phyloP scores from a whole-genome alignment of 345 rosid genomes.

The Trapa bicornis region DNA sequence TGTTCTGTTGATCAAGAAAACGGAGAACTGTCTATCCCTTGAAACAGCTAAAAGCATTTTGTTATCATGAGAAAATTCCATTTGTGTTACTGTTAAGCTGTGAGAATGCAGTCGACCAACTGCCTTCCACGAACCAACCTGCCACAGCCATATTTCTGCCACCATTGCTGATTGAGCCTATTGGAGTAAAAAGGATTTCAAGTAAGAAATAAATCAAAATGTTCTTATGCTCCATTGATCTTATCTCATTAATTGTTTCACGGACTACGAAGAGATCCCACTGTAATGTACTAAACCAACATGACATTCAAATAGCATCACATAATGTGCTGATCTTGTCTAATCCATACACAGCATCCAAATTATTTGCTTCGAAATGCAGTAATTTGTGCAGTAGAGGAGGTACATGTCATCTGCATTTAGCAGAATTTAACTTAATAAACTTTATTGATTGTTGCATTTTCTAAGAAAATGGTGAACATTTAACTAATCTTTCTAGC shows the following conservation, averaged over 20 bases:
- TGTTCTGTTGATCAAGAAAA: conserved; percentile 53
- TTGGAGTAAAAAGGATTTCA: conserved; percentile 4
- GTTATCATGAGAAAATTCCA: conserved; percentile 73
- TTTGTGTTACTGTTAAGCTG: conserved; percentile 85
- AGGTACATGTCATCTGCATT: background rate
- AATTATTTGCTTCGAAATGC: background rate
- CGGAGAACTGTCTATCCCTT: conserved; percentile 86
- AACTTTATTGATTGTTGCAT: background rate
- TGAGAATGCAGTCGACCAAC: conserved; percentile 79
- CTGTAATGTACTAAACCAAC: background rate
- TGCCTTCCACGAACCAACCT: conserved; percentile 92
- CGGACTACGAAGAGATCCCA: background rate
- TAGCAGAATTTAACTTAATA: background rate
- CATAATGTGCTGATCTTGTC: background rate
- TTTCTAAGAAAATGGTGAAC: background rate
- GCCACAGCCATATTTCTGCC: conserved; percentile 93
- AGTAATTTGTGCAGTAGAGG: background rate
- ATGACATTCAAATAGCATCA: background rate
- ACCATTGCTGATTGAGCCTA: conserved; percentile 77
- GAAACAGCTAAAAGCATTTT: conserved; percentile 74
- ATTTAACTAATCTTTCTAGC: background rate
- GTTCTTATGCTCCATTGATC: background rate
- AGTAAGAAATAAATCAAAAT: background rate
- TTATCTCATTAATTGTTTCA: background rate
- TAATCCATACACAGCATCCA: background rate